These are phyloP conservation scores for Aspergillus novofumigatus DNA, from an alignment of 2,329 filamentous ascomycete genomes.

Conservation along the genomic window DNA sequence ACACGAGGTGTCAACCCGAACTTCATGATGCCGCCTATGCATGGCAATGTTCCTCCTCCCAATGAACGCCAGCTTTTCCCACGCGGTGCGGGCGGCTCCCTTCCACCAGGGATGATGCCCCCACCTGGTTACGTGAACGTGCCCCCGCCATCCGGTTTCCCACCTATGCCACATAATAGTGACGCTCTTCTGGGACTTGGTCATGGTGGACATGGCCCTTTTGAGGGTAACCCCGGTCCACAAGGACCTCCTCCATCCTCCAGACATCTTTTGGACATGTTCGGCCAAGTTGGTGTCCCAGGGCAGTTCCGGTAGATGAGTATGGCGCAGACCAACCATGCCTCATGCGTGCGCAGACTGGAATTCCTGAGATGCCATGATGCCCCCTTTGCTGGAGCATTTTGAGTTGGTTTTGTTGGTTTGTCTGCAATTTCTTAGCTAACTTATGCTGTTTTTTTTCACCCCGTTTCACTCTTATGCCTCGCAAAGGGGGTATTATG, in stretches of 20 bases:
- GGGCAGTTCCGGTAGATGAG: constrained; percentile 31
- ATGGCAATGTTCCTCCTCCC: constrained; percentile 29
- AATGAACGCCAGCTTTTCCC: constrained; percentile 37
- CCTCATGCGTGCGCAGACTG: neutral
- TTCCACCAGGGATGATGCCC: constrained; percentile 43
- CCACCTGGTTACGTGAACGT: constrained; percentile 44
- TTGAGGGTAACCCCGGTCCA: constrained; percentile 33
- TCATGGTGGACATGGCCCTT: constrained; percentile 32
- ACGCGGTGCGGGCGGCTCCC: constrained; percentile 33
- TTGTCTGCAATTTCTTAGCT: neutral
- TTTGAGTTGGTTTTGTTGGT: neutral
- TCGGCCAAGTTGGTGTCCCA: constrained; percentile 35
- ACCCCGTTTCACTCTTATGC: neutral
- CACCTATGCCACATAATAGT: constrained; percentile 36
- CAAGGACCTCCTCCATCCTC: constrained; percentile 37
- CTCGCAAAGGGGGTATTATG: constrained; percentile 1
- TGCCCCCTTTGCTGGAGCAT: constrained; percentile 3
- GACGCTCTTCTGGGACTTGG: constrained; percentile 37
- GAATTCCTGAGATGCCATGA: neutral
- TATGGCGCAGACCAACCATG: neutral
- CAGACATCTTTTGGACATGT: constrained; percentile 42
- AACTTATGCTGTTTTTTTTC: too few relatives aligned
- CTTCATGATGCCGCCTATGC: constrained; percentile 34
- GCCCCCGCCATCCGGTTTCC: constrained; percentile 37
- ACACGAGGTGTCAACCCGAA: constrained; percentile 36